Percentiles rank a stretch among this genome's conserved stretches.
Evolutionary conservation across 352 stramenopile species (phyloP).

Genomic region (Halophytophthora polymorphica): DNA sequence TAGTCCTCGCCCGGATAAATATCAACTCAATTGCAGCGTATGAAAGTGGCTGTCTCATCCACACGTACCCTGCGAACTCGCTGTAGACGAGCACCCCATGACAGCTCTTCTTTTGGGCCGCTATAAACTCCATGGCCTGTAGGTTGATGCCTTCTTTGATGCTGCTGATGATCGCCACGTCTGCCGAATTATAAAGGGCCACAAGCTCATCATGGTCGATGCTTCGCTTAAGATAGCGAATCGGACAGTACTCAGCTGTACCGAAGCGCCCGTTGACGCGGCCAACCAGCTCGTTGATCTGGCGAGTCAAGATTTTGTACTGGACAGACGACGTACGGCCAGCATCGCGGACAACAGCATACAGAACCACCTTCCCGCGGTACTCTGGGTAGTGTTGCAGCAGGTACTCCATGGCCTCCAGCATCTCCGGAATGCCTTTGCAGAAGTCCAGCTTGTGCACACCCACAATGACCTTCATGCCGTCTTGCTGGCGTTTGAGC

Average conservation of each 20-base stretch:
- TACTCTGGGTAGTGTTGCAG: constrained; percentile 89
- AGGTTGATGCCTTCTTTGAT: constrained; percentile 91
- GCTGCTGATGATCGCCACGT: constrained; percentile 87
- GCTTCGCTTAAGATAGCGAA: constrained; percentile 86
- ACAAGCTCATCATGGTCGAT: constrained; percentile 88
- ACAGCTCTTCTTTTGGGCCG: constrained; percentile 72
- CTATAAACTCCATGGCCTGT: constrained; percentile 91
- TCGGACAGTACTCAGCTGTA: constrained; percentile 84
- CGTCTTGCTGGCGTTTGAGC: constrained; percentile 56
- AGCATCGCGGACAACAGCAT: constrained; percentile 88
- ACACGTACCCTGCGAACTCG: constrained; percentile 79
- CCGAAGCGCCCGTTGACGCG: constrained; percentile 87
- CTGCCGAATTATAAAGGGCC: constrained; percentile 85
- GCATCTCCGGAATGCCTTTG: constrained; percentile 88
- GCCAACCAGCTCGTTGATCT: constrained; percentile 89
- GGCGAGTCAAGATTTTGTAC: constrained; percentile 81
- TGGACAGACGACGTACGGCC: constrained; percentile 60
- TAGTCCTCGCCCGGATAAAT: constrained; percentile 1
- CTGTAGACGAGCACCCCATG: constrained; percentile 89
- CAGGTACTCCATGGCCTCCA: constrained; percentile 88
- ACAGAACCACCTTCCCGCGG: constrained; percentile 92
- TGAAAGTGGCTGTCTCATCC: background rate
- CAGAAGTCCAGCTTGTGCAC: constrained; percentile 81
- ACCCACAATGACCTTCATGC: constrained; percentile 74
- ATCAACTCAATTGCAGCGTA: background rate